Percentiles rank a stretch among this genome's conserved stretches.
Conservation (phyloP, 2,329 filamentous ascomycete genomes). For the Diaporthe capsici region DNA sequence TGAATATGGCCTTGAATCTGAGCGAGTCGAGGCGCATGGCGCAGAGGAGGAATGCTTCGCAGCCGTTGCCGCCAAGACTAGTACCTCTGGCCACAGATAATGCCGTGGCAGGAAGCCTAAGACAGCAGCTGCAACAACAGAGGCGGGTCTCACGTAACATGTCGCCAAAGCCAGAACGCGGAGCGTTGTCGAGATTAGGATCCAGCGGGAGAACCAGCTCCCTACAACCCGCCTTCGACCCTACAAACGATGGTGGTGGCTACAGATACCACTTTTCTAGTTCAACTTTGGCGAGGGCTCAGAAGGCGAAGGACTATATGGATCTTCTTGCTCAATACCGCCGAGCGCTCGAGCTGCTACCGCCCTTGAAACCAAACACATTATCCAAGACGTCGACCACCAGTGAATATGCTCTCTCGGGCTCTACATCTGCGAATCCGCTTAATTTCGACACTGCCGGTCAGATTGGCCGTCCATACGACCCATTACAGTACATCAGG, state of each 20-base stretch:
- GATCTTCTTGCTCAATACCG: slow-evolving; percentile 90
- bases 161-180: slow-evolving; percentile 69
- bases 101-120: slow-evolving; percentile 70
- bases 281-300: slow-evolving; percentile 84
- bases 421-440: slow-evolving; percentile 52
- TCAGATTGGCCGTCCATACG: slow-evolving; percentile 80
- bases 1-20: slow-evolving; percentile 90
- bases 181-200: slow-evolving; percentile 56
- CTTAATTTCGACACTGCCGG: slow-evolving; percentile 51
- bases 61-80: slow-evolving; percentile 64
- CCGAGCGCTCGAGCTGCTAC: slow-evolving; percentile 82
- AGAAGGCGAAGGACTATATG: slow-evolving; percentile 87
- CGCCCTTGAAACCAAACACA: slow-evolving; percentile 73
- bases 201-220: slow-evolving; percentile 60
- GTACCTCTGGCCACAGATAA: slow-evolving; percentile 65
- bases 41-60: slow-evolving; percentile 69
- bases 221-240: slow-evolving; percentile 64
- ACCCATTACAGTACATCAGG: slow-evolving; percentile 92
- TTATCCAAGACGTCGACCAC: slow-evolving; percentile 52
- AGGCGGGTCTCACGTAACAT: slow-evolving; percentile 72
- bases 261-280: slow-evolving; percentile 80
- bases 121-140: slow-evolving; percentile 80
- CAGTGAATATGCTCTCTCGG: slow-evolving; percentile 59
- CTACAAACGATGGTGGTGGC: slow-evolving; percentile 54
- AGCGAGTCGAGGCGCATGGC: slow-evolving; percentile 83